Conservation (phyloP, 345 rosid genomes). For the Gossypium turneri region DNA sequence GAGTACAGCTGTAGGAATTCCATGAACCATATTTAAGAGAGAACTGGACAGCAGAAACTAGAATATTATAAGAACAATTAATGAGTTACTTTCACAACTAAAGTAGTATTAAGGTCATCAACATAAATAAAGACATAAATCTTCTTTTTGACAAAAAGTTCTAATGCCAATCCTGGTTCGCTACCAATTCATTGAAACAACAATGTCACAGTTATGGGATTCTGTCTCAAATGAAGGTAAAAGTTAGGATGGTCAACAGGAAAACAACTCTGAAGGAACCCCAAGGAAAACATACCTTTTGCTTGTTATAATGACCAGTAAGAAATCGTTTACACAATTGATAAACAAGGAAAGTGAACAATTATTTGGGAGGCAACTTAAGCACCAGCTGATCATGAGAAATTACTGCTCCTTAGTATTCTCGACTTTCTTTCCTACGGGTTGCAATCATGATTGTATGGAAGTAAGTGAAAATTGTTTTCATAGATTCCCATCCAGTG, state of each 20-base stretch:
- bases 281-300: background rate
- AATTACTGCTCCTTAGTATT: background rate
- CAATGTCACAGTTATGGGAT: background rate
- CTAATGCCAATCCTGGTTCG: background rate
- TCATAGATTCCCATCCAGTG: background rate
- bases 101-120: background rate
- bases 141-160: background rate
- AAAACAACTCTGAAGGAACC: background rate
- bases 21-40: slow-evolving; percentile 7
- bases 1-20: background rate
- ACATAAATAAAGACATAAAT: background rate
- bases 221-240: background rate
- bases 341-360: background rate
- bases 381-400: background rate
- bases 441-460: background rate
- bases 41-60: background rate
- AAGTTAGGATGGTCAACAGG: background rate
- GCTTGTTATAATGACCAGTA: background rate
- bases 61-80: background rate
- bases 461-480: background rate
- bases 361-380: background rate
- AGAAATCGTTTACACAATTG: background rate
- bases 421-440: background rate
- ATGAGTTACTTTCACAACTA: background rate
- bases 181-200: background rate